Evolutionary conservation across 2,329 filamentous ascomycete genomes (phyloP), one percentile per base, ranked within the genome.

Genomic region (Dactylellina haptotyla): DNA sequence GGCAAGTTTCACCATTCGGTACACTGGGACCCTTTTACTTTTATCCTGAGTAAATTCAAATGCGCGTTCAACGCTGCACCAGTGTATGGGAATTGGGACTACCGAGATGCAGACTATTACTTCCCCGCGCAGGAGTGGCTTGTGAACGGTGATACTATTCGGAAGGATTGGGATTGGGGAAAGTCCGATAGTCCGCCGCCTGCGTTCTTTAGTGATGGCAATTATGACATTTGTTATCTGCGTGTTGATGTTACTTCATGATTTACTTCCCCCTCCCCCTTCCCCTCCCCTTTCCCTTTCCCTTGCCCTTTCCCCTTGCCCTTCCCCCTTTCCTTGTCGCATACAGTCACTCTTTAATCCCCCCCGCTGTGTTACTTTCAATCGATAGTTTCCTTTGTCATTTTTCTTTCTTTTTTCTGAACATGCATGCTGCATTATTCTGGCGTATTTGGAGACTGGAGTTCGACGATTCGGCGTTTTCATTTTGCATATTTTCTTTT

Each of bases 61-160:
- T 73, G 69, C 30, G 48, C 61, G 18, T 73, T 58, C 20, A 73
- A 73, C 23, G 46, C 37, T 10, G 25, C 69, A n/a, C 69, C 69
- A 2, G 53, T 73, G 14, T 73, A 73, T 28, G 69, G 69, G 1
- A 45, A 66, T 34, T 73, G 69, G 69, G 69, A 73, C 20, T 73
- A 73, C 23, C 25, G 69, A 37, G 61, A 73, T 3, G 57, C 61
- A 14, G 69, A 73, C 18, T 73, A 62, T 26, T 73, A 73, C 51
- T 73, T 66, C 34, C 69, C 69, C 3, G 69, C 69, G 18, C 69
- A 73, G 28, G 69, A 73, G 20, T 73, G 69, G 69, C 41, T 73
- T 39, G 56, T 73, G 12, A 65, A 66, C 12, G 69, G 61, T 16
- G 61, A 61, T 54, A 25, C 41, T 12, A 51, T 73, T 39, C 53